Evolutionary conservation across 352 stramenopile species (phyloP).

Genomic region (Globisporangium megalacanthum): DNA sequence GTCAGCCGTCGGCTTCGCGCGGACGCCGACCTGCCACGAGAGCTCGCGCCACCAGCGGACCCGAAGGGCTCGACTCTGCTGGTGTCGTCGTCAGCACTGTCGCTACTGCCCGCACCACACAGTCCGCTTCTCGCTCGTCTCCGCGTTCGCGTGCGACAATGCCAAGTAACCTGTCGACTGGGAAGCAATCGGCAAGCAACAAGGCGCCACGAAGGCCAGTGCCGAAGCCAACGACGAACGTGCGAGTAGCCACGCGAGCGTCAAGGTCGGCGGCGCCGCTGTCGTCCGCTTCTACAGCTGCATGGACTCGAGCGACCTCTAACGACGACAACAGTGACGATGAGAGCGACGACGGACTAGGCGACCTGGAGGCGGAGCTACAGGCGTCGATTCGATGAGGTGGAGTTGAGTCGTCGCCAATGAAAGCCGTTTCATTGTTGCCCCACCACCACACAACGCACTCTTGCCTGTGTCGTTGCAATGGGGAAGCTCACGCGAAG

Average conservation of each 20-base stretch:
- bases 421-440: no score
- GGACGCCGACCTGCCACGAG: neutral
- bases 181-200: neutral
- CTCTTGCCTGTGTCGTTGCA: no score
- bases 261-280: neutral
- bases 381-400: slow-evolving; percentile 10
- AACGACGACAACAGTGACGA: neutral
- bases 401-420: neutral
- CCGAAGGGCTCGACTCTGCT: neutral
- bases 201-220: neutral
- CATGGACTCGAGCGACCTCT: neutral
- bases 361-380: slow-evolving; percentile 41
- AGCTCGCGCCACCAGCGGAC: slow-evolving; percentile 1
- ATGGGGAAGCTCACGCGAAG: slow-evolving; percentile 8
- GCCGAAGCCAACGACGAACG: neutral
- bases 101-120: neutral
- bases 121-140: neutral
- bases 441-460: no score
- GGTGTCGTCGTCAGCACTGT: neutral
- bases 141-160: neutral
- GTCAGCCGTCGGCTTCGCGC: neutral
- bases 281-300: neutral
- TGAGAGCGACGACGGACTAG: slow-evolving; percentile 41
- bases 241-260: neutral
- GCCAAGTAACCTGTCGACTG: no score